Evolutionary conservation across 352 stramenopile species (phyloP), one percentile per base, ranked within the genome.

Genomic region (Thalassiosira exigua): DNA sequence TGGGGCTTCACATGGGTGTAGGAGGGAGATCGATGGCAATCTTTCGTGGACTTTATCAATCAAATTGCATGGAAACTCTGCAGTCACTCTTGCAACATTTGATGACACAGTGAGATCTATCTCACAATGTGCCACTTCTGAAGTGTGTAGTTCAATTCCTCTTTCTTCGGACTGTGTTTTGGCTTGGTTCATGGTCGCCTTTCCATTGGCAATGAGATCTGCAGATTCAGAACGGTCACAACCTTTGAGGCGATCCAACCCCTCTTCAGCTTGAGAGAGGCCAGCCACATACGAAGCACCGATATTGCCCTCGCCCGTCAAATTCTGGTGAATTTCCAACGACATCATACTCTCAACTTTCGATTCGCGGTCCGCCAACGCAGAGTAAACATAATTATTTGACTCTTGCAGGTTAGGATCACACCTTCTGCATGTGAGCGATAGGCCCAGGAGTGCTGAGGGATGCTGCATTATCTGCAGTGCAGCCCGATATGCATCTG

Each of bases 391-490:
- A 22, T 30, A 12, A 57, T 69, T 60, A 21, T n/a, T n/a, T n/a
- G 53, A 65, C 4, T 39, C 41, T 29, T 68, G 7, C 0, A 58
- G 42, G 32, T 27, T 24, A 41, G n/a, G 7, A 48, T 65, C 48
- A 4, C 17, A 53, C 44, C 70, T 64, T 41, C 78, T 60, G 30
- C 81, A 81, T 50, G 77, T 89, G 22, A 90, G 22, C n/a, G 76
- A 73, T 12, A 90, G 72, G 21, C 82, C 85, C 19, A 91, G 60
- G 29, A 87, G 62, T 41, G 85, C 83, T 62, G 75, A 66, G 19
- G 80, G 79, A 59, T 90, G 50, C 66, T 87, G 81, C 44, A 60
- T 79, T n/a, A 92, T 81, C 61, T 90, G 83, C 33, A 92, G 53
- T 42, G 84, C 67, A 39, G 86, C 79, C 24, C 75, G 74, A 57